Conservation (phyloP, 352 stramenopile species). For the Phytopythium vexans region DNA sequence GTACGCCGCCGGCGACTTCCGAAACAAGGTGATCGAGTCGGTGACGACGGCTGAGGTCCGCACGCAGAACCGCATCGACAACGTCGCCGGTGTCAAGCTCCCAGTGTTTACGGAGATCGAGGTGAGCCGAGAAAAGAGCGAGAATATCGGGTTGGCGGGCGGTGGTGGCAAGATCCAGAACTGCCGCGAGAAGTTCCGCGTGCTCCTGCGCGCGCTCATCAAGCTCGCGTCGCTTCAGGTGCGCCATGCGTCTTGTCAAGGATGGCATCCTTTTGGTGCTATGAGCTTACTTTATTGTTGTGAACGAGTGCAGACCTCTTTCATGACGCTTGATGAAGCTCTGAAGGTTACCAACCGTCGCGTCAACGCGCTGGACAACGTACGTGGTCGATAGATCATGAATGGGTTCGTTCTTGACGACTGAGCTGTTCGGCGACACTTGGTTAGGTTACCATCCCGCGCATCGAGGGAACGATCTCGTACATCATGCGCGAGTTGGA, state of each 20-base stretch:
- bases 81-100: constrained; percentile 99
- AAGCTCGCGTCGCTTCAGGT: constrained; percentile 87
- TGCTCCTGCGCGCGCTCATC: constrained; percentile 79
- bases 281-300: constrained; percentile 60
- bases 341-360: constrained; percentile 98
- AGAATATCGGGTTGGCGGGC: constrained; percentile 95
- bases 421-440: neutral
- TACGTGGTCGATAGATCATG: constrained; percentile 16
- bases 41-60: constrained; percentile 94
- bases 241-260: neutral
- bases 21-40: constrained; percentile 96
- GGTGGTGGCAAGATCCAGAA: constrained; percentile 98
- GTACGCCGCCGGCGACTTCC: constrained; percentile 98
- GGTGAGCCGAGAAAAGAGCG: constrained; percentile 90
- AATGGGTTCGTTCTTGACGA: neutral
- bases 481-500: constrained; percentile 98
- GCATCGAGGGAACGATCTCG: constrained; percentile 95
- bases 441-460: constrained; percentile 96
- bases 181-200: constrained; percentile 88
- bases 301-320: constrained; percentile 93
- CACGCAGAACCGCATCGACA: constrained; percentile 97
- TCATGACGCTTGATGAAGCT: constrained; percentile 98
- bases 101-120: constrained; percentile 98
- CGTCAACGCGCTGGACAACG: constrained; percentile 99
- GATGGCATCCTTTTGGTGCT: neutral